Conservation (phyloP, 768 basidiomycete genomes). For the Pulveroboletus sp. region DNA sequence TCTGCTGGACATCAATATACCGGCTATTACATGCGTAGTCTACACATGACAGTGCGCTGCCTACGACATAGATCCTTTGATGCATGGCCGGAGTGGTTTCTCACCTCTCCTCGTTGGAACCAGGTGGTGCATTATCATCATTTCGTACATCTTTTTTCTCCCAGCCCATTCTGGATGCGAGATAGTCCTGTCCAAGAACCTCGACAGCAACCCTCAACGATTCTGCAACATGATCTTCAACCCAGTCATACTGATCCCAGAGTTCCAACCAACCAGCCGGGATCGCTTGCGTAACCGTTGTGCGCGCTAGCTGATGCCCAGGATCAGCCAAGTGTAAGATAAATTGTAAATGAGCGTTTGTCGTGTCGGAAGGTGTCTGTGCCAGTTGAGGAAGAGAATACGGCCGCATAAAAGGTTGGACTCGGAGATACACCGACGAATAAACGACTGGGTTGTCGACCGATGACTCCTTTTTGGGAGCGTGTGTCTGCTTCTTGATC, state of each 20-base stretch:
- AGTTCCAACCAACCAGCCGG: slow-evolving; percentile 84
- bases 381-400: slow-evolving; percentile 41
- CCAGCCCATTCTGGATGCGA: slow-evolving; percentile 87
- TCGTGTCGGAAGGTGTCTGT: slow-evolving; percentile 20
- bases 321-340: slow-evolving; percentile 72
- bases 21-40: slow-evolving; percentile 9
- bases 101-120: slow-evolving; percentile 12
- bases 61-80: slow-evolving; percentile 6
- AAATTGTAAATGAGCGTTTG: slow-evolving; percentile 53
- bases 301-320: slow-evolving; percentile 69
- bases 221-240: slow-evolving; percentile 92
- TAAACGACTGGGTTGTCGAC: slow-evolving; percentile 68
- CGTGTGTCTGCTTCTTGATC: slow-evolving; percentile 57
- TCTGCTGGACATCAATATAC: slow-evolving; percentile 12
- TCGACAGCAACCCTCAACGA: slow-evolving; percentile 81
- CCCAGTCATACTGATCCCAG: slow-evolving; percentile 94
- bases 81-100: no score
- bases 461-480: slow-evolving; percentile 27
- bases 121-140: slow-evolving; percentile 4
- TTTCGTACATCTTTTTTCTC: slow-evolving; percentile 31
- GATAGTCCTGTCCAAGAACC: slow-evolving; percentile 89
- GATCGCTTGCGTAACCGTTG: slow-evolving; percentile 79
- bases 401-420: slow-evolving; percentile 79
- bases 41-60: slow-evolving; percentile 3
- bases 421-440: slow-evolving; percentile 88